phyloP scores from a whole-genome alignment of 2,329 filamentous ascomycete genomes.

The Cordyceps javanica region DNA sequence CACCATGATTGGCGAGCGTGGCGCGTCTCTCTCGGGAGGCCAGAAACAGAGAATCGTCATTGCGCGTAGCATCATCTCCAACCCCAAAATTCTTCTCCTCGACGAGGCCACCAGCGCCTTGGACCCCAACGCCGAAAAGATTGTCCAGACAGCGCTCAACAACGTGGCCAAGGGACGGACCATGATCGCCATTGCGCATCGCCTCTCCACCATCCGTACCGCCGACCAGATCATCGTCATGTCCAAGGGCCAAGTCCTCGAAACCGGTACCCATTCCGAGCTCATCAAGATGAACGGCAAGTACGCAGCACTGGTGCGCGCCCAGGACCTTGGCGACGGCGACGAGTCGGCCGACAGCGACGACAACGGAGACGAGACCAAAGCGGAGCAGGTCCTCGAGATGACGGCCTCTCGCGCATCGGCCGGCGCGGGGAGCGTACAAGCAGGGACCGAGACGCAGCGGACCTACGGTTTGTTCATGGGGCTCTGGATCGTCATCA shows the following conservation, averaged over 20 bases:
- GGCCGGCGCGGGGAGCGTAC: conserved; percentile 13
- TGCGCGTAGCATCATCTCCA: conserved; percentile 58
- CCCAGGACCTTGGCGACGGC: conserved; percentile 32
- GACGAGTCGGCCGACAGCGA: conserved; percentile 15
- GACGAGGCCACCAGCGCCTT: conserved; percentile 63
- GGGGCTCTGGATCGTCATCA: conserved; percentile 25
- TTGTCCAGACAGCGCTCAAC: conserved; percentile 52
- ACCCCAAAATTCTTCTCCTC: conserved; percentile 57
- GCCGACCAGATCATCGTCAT: conserved; percentile 63
- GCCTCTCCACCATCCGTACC: conserved; percentile 51
- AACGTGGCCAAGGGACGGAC: conserved; percentile 51
- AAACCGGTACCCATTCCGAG: conserved; percentile 56
- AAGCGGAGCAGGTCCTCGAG: conserved; percentile 21
- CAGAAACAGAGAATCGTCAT: conserved; percentile 63
- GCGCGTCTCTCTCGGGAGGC: conserved; percentile 59
- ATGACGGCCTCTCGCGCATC: conserved; percentile 17
- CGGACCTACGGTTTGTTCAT: conserved; percentile 21
- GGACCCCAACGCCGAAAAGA: conserved; percentile 38
- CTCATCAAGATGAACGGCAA: conserved; percentile 42
- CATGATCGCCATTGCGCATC: conserved; percentile 60
- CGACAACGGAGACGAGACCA: conserved; percentile 20
- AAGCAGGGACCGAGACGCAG: conserved; percentile 11
- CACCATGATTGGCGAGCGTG: conserved; percentile 57
- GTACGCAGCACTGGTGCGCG: conserved; percentile 45
- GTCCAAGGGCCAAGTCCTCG: conserved; percentile 50